Conservation (phyloP, 495 filamentous ascomycete genomes). For the Rhizodiscina lignyota region DNA sequence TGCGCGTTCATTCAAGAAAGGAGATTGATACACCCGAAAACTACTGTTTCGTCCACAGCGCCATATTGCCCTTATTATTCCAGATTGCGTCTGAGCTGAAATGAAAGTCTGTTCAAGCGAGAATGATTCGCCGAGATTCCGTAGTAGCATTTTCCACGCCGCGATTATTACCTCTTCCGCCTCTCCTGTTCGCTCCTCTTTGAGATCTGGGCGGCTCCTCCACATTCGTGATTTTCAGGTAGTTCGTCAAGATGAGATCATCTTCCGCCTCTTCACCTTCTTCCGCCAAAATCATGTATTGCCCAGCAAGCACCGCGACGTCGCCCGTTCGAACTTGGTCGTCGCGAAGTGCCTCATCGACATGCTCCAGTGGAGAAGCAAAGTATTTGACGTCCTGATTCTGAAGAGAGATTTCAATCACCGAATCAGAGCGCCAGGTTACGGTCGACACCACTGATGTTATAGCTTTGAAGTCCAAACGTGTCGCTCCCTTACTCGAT, state of each 20-base stretch:
- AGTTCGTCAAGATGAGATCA: constrained; percentile 5
- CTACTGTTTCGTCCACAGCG: no score
- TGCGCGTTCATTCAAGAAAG: no score
- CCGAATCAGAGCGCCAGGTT: constrained; percentile 9
- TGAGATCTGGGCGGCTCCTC: not conserved
- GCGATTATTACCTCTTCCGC: not conserved
- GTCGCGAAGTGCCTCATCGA: constrained; percentile 8
- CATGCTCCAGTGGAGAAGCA: constrained; percentile 12
- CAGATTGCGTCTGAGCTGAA: no score
- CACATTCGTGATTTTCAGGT: constrained; percentile 1
- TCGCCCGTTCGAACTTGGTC: constrained; percentile 11
- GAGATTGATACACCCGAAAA: no score
- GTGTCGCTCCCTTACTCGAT: constrained; percentile 2
- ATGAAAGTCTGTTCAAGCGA: no score
- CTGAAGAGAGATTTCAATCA: constrained; percentile 12
- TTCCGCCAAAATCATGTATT: constrained; percentile 14
- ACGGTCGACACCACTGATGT: constrained; percentile 6
- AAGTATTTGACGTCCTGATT: constrained; percentile 8
- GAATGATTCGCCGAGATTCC: not conserved
- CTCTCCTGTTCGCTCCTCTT: not conserved
- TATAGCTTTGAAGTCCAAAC: constrained; percentile 13
- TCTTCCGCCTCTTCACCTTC: constrained; percentile 5
- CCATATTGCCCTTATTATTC: no score
- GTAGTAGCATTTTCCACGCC: no score
- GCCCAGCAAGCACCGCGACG: constrained; percentile 10